Conservation (phyloP, 2,329 filamentous ascomycete genomes). For the Xylaria sp. region DNA sequence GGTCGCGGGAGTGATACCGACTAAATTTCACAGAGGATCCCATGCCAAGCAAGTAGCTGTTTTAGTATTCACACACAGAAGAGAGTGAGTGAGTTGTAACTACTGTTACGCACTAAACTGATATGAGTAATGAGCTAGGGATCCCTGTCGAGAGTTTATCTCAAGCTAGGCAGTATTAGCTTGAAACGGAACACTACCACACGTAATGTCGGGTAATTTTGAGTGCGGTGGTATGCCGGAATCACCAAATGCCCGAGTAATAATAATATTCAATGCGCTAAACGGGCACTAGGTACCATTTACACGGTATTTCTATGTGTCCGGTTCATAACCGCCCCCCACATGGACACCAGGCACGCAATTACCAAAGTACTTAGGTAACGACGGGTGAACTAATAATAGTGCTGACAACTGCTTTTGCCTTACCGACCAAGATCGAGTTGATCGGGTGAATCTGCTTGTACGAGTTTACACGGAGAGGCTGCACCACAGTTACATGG, state of each 20-base stretch:
- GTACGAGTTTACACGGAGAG: neutral
- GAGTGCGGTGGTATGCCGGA: slow-evolving; percentile 4
- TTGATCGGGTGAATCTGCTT: neutral
- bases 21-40: neutral
- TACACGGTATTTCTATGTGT: slow-evolving; percentile 3
- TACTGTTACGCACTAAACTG: neutral
- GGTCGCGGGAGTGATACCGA: neutral
- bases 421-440: neutral
- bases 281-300: neutral
- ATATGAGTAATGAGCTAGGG: neutral
- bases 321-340: neutral
- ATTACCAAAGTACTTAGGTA: neutral
- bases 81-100: neutral
- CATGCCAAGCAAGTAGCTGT: neutral
- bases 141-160: neutral
- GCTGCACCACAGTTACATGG: neutral
- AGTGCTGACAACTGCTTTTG: slow-evolving; percentile 11
- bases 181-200: slow-evolving; percentile 13
- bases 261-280: neutral
- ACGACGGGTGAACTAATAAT: slow-evolving; percentile 16
- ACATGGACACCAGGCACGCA: slow-evolving; percentile 7
- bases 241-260: slow-evolving; percentile 20
- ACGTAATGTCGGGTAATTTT: slow-evolving; percentile 20
- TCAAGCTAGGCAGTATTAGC: slow-evolving; percentile 4
- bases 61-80: too few relatives aligned